These are phyloP conservation scores for Geotrichum reessii DNA, from an alignment of 1,139 yeast genomes.

Conservation along the genomic window DNA sequence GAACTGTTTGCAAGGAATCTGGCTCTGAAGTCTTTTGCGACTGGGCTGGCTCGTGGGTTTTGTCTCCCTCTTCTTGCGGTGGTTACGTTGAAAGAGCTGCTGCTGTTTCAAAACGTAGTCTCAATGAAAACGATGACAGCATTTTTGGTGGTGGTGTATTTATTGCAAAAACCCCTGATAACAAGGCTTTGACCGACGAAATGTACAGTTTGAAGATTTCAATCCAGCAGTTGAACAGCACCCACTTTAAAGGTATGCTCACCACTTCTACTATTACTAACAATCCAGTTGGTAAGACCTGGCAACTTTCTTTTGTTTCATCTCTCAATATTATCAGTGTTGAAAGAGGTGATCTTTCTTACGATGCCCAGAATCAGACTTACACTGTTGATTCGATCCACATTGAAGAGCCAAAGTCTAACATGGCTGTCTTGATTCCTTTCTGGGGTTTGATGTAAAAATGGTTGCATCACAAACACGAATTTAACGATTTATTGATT, in stretches of 20 bases:
- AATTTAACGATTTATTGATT: background rate
- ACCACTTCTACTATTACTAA: conserved; percentile 13
- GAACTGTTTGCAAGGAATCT: conserved; percentile 44
- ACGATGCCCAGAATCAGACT: background rate
- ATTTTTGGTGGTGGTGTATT: conserved; percentile 5
- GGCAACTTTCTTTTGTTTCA: conserved; percentile 15
- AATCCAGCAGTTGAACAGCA: conserved; percentile 13
- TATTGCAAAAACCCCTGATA: conserved; percentile 11
- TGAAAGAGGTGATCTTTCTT: conserved; percentile 10
- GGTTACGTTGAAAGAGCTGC: background rate
- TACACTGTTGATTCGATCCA: conserved; percentile 12
- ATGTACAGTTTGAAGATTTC: conserved; percentile 14
- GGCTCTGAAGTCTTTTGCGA: conserved; percentile 18
- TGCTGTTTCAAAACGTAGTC: background rate
- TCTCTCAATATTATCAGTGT: conserved; percentile 9
- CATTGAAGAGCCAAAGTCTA: conserved; percentile 10
- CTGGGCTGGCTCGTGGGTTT: conserved; percentile 13
- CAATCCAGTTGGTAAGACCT: conserved; percentile 12
- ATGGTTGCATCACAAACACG: background rate
- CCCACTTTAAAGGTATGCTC: conserved; percentile 13
- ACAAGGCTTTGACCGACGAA: conserved; percentile 4
- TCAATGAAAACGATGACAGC: background rate
- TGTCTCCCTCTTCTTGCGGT: conserved; percentile 6
- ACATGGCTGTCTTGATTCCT: conserved; percentile 17
- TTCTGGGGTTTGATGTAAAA: conserved; percentile 14